Conservation (phyloP, 805 yeast genomes). For the Sugiyamaella boreocaroliniensis region DNA sequence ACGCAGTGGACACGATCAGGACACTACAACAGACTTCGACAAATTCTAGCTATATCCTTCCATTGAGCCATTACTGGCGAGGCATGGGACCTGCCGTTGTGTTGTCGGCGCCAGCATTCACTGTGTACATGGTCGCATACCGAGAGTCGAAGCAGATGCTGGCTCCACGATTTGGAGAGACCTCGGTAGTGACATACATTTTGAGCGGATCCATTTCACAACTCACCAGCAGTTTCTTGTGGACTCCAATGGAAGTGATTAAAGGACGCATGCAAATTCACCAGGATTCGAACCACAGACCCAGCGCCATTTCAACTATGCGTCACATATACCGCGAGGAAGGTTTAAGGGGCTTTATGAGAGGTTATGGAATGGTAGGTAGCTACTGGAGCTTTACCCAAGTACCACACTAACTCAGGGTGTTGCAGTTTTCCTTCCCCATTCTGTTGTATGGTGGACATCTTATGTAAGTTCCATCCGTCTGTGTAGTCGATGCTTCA, state of each 20-base stretch:
- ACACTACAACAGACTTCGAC: constrained; percentile 38
- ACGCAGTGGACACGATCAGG: constrained; percentile 35
- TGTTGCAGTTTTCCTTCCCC: constrained; percentile 37
- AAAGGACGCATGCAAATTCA: constrained; percentile 39
- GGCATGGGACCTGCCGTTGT: constrained; percentile 35
- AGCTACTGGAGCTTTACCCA: background rate
- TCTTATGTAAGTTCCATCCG: constrained; percentile 20
- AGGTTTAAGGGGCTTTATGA: constrained; percentile 71
- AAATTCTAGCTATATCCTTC: constrained; percentile 31
- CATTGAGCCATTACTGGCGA: constrained; percentile 35
- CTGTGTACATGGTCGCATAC: constrained; percentile 36
- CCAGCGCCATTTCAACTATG: background rate
- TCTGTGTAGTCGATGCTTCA: background rate
- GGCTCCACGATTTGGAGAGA: constrained; percentile 32
- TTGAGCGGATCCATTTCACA: constrained; percentile 36
- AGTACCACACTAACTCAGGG: constrained; percentile 19
- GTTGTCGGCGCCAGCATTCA: constrained; percentile 38
- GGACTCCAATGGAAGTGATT: constrained; percentile 43
- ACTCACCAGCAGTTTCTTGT: constrained; percentile 32
- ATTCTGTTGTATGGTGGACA: constrained; percentile 39
- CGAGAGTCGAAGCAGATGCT: constrained; percentile 33
- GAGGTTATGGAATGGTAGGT: constrained; percentile 50
- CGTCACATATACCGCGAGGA: constrained; percentile 45
- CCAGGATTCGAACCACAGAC: constrained; percentile 8
- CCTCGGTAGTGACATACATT: constrained; percentile 31